Base-by-base conservation (phyloP, 805 yeast species). In the Barnettozyma populi region DNA sequence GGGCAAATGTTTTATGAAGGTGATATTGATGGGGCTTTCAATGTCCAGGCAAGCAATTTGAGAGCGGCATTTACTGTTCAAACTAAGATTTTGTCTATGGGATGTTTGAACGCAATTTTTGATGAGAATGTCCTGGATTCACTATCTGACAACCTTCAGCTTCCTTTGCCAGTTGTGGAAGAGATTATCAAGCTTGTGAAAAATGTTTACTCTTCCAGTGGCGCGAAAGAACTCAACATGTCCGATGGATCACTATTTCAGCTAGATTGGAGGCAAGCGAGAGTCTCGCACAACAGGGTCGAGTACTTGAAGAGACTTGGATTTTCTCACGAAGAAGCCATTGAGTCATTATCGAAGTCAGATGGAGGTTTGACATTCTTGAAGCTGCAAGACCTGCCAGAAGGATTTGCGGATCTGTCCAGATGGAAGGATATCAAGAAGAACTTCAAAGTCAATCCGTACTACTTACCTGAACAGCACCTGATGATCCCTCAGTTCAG, bases 161-260 rank as follows among this genome's bases (percentile, higher is more conserved):
- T 69, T 3, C 74, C 74, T 6, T 62, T 63, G 25, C 57, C 64
- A 1, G 65, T 80, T 4, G 65, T 78, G 41, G 76, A 75, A 24
- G 75, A 74, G 48, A 45, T 79, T 1, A 62, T 79, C 16, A 61
- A 67, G 3, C 66, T 81, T 37, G 60, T 76, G 27, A 71, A 70
- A 42, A 67, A 71, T 42, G 65, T 74, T 1, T 76, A 67, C 52
- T 62, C 63, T 9, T 58, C 64, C 1, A 60, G 62, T n/a, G 65
- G 70, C 6, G 74, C 71, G 20, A 62, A 64, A 3, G 64, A 58
- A 19, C 57, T 62, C 5, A 64, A 64, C 8, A 65, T 58, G 7
- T 65, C 52, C 2, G 68, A 65, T 38, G 74, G 72, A 24, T 53
- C 62, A 35, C 55, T 68, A 36, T 71, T 57, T 59, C 72, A 68